phyloP scores from a whole-genome alignment of 257 asterid genomes.

The Cruciata laevipes region DNA sequence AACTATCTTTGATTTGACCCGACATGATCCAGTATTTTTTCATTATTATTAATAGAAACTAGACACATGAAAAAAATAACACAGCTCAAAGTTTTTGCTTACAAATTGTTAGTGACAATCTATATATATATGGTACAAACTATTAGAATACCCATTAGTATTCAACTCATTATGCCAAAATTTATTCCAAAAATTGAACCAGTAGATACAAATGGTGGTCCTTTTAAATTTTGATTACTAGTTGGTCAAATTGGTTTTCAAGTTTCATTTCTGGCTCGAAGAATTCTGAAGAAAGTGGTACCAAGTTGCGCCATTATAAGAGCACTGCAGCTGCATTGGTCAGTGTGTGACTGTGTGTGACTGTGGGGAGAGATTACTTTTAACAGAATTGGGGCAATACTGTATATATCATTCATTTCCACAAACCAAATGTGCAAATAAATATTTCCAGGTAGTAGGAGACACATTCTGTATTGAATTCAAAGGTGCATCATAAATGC shows the following conservation, averaged over 20 bases:
- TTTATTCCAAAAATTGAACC: neutral
- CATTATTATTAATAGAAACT: too few relatives aligned
- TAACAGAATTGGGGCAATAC: conserved; percentile 8
- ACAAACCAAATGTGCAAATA: neutral
- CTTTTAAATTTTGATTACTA: neutral
- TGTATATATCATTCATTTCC: neutral
- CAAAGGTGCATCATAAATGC: conserved; percentile 35
- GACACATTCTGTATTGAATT: conserved; percentile 7
- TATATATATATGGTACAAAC: too few relatives aligned
- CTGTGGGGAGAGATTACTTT: conserved; percentile 17
- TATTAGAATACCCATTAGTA: neutral
- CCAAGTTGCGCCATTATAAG: conserved; percentile 7
- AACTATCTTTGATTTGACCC: too few relatives aligned
- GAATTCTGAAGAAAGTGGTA: neutral
- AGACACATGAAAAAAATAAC: too few relatives aligned
- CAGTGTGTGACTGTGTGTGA: conserved; percentile 2
- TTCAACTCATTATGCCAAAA: neutral
- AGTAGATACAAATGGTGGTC: neutral
- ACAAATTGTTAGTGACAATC: too few relatives aligned
- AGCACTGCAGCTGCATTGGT: conserved; percentile 9
- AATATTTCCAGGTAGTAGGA: neutral
- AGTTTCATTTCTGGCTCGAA: neutral
- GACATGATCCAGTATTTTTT: too few relatives aligned
- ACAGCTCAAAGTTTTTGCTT: too few relatives aligned
- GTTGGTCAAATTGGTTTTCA: neutral